Conservation (phyloP, 495 filamentous ascomycete species). For the Monascus purpureus region DNA sequence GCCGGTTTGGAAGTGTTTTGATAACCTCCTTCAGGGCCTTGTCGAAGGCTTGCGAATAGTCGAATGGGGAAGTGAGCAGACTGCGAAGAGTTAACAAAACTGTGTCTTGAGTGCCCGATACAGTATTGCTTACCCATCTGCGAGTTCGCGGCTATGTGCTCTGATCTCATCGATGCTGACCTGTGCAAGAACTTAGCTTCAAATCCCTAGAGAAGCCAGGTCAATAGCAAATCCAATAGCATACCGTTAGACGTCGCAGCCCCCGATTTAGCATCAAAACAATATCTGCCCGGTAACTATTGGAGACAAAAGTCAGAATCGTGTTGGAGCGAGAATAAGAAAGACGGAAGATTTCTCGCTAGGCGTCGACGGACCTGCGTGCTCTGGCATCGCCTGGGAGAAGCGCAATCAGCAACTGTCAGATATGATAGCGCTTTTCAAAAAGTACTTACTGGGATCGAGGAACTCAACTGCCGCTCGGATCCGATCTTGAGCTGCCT, state of each 20-base stretch:
- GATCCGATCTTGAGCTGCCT: constrained; percentile 66
- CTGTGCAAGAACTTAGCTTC: constrained; percentile 20
- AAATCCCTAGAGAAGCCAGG: background rate
- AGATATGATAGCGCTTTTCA: background rate
- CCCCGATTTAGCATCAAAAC: constrained; percentile 87
- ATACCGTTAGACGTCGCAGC: constrained; percentile 50
- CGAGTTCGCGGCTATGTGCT: constrained; percentile 74
- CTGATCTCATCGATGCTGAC: constrained; percentile 93
- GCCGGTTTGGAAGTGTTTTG: constrained; percentile 54
- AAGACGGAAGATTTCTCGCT: background rate
- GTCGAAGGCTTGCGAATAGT: constrained; percentile 77
- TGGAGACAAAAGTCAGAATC: background rate
- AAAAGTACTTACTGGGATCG: constrained; percentile 55
- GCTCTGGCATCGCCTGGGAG: constrained; percentile 32
- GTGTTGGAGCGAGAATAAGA: constrained; percentile 6
- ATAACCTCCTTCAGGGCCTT: constrained; percentile 78
- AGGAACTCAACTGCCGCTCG: constrained; percentile 73
- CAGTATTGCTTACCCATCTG: constrained; percentile 51
- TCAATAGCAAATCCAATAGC: constrained; percentile 7
- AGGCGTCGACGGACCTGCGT: constrained; percentile 37
- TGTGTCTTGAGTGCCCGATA: background rate
- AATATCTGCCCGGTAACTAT: constrained; percentile 68
- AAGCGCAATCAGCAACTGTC: constrained; percentile 10
- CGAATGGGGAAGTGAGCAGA: constrained; percentile 74
- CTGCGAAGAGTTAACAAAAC: constrained; percentile 16